Conservation (phyloP, 1,284 basidiomycete genomes). For the Trichosporon sp. region DNA sequence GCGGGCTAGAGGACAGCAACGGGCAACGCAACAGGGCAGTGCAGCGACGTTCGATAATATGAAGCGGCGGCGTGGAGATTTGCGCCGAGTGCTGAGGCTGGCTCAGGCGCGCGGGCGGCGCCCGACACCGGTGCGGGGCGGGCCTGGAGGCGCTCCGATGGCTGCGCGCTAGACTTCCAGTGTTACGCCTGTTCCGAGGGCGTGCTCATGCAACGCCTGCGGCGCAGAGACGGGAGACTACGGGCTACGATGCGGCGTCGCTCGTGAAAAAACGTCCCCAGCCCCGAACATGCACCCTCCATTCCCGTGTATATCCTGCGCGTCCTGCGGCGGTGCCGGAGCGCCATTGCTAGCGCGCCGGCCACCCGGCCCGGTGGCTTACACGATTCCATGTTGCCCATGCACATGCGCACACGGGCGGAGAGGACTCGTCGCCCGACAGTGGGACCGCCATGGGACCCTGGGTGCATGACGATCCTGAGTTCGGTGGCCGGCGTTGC, state of each 20-base stretch:
- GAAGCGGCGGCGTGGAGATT: too few relatives aligned
- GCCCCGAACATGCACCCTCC: too few relatives aligned
- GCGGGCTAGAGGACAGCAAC: neutral
- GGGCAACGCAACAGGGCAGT: neutral
- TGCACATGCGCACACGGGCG: neutral
- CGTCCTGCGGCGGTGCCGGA: neutral
- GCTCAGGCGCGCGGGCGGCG: neutral
- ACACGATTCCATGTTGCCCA: neutral
- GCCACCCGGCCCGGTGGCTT: neutral
- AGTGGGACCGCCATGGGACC: neutral
- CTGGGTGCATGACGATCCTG: neutral
- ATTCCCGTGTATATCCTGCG: neutral
- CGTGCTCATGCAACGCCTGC: neutral
- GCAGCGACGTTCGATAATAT: too few relatives aligned
- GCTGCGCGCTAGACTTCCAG: neutral
- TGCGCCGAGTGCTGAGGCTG: too few relatives aligned
- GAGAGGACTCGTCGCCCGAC: neutral
- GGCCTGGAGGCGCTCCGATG: neutral
- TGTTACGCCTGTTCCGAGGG: neutral
- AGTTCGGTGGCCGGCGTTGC: slow-evolving; percentile 1
- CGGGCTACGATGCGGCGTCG: neutral
- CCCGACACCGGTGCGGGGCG: neutral
- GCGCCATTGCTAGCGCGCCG: neutral
- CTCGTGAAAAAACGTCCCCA: neutral
- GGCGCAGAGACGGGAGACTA: neutral